phyloP scores from a whole-genome alignment of 768 basidiomycete species.

The Pholiota conissans region DNA sequence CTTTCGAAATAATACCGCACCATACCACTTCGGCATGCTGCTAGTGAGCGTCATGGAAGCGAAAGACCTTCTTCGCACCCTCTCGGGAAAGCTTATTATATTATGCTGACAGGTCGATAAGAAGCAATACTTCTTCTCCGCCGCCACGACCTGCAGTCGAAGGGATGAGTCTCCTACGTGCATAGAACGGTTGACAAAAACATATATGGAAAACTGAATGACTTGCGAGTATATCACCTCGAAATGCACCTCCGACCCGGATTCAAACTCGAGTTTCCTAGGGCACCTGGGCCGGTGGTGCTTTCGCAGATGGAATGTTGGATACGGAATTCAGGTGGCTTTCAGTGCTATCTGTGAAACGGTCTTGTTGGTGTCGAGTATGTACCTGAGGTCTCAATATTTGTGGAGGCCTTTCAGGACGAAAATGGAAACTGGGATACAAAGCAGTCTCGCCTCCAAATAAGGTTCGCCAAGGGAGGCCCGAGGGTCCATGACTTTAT shows the following conservation, averaged over 20 bases:
- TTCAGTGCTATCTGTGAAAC: background rate
- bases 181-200: background rate
- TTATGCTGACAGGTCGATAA: background rate
- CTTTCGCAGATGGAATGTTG: background rate
- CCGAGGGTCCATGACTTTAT: background rate
- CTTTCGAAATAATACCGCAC: background rate
- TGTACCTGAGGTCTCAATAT: background rate
- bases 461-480: background rate
- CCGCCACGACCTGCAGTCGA: background rate
- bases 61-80: background rate
- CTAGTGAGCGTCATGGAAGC: background rate
- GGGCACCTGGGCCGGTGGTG: background rate
- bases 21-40: background rate
- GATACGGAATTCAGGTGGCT: background rate
- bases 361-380: background rate
- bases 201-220: conserved; percentile 1
- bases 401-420: background rate
- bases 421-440: background rate
- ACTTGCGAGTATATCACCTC: background rate
- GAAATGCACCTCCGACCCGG: too few species aligned
- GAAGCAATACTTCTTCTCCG: background rate
- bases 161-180: background rate
- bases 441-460: background rate
- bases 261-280: background rate
- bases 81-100: background rate